Percentiles rank a stretch among this genome's conserved stretches.
Conservation (phyloP, 345 rosid genomes). For the Salix dunnii region DNA sequence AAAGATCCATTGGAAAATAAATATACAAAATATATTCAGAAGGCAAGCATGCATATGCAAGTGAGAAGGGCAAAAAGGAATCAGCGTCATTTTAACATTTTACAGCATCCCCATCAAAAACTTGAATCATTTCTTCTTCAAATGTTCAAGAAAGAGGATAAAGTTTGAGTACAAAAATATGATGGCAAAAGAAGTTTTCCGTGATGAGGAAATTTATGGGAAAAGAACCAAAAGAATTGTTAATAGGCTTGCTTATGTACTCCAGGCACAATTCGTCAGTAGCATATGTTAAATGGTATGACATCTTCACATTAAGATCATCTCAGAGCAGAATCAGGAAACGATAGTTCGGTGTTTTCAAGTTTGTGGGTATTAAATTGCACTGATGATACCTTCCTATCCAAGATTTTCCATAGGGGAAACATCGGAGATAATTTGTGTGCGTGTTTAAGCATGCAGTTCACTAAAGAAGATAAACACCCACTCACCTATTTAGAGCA, state of each 20-base stretch:
- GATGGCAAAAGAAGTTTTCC: background rate
- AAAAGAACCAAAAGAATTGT: background rate
- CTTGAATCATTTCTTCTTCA: background rate
- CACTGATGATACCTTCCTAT: background rate
- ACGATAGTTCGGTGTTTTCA: background rate
- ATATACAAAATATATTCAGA: background rate
- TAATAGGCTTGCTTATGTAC: background rate
- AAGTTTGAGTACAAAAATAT: background rate
- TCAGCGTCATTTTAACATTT: background rate
- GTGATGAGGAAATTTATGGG: background rate
- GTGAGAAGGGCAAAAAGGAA: background rate
- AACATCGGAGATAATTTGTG: background rate
- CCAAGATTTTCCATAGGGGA: background rate
- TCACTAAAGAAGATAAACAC: background rate
- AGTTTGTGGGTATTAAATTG: background rate
- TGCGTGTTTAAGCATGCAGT: background rate
- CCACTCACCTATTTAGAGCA: constrained; percentile 72
- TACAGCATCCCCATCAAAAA: background rate
- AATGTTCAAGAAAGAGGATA: background rate
- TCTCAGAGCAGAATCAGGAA: background rate
- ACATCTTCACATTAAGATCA: too few relatives aligned
- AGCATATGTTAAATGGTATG: background rate
- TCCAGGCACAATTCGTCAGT: background rate
- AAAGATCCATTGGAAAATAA: background rate
- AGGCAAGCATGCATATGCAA: background rate